Percentiles rank a stretch among this genome's conserved stretches.
Evolutionary conservation across 805 yeast species (phyloP).

Genomic region (Jamesozyma lodderae): DNA sequence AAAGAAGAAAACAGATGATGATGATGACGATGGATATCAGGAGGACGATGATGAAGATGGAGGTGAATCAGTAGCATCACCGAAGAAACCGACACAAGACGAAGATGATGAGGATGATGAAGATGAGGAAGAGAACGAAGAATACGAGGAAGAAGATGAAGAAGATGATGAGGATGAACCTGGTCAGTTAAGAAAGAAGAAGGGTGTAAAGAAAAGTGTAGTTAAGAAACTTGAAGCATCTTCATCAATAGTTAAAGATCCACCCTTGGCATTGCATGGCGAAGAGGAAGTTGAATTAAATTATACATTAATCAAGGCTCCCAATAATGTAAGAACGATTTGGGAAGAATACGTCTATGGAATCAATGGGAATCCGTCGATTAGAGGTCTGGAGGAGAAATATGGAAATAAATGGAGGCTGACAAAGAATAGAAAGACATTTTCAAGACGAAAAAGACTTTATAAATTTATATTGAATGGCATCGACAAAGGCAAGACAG

Average conservation of each 20-base stretch:
- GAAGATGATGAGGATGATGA: slow-evolving; percentile 13
- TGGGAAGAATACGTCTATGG: slow-evolving; percentile 37
- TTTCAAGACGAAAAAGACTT: slow-evolving; percentile 30
- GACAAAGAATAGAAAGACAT: slow-evolving; percentile 30
- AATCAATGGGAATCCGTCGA: slow-evolving; percentile 34
- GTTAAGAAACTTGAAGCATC: too few relatives aligned
- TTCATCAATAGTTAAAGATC: too few relatives aligned
- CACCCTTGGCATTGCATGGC: too few relatives aligned
- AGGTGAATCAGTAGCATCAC: background rate
- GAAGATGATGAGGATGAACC: background rate
- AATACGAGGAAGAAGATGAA: background rate
- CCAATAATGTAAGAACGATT: slow-evolving; percentile 27
- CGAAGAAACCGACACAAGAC: slow-evolving; percentile 3
- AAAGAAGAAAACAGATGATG: background rate
- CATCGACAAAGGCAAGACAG: slow-evolving; percentile 27
- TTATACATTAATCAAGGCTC: slow-evolving; percentile 28
- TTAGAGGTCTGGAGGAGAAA: slow-evolving; percentile 32
- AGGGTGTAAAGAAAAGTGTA: too few relatives aligned
- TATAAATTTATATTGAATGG: slow-evolving; percentile 31
- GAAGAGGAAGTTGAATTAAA: slow-evolving; percentile 8
- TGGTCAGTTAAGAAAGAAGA: background rate
- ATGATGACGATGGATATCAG: slow-evolving; percentile 15
- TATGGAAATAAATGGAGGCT: slow-evolving; percentile 37
- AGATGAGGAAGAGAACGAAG: slow-evolving; percentile 1
- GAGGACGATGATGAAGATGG: slow-evolving; percentile 14